Conservation (phyloP, 176 grass and related monocot genomes). For the Saccharum spontaneum region DNA sequence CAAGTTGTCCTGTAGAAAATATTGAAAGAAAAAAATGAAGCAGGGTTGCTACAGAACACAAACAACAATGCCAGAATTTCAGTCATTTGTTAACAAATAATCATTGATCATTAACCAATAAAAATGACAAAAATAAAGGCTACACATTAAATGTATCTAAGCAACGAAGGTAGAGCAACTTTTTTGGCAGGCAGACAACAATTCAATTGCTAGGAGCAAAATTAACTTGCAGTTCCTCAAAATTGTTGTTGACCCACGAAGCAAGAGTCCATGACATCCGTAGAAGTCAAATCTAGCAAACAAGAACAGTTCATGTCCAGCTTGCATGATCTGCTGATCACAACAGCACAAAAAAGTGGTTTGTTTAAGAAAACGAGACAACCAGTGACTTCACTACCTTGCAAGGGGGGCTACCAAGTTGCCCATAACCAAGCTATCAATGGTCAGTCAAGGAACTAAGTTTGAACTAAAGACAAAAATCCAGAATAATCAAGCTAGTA, state of each 20-base stretch:
- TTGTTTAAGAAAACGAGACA: background rate
- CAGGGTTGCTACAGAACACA: background rate
- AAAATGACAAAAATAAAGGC: background rate
- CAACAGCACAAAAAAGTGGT: background rate
- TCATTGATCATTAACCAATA: background rate
- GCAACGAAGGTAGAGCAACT: background rate
- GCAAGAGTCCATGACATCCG: background rate
- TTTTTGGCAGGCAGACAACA: background rate
- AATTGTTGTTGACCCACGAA: background rate
- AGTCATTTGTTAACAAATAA: background rate
- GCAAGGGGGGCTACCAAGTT: background rate
- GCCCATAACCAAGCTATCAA: background rate
- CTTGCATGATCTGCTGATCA: background rate
- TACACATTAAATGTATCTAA: conserved; percentile 2
- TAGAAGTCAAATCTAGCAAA: background rate
- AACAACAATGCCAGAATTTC: conserved; percentile 3
- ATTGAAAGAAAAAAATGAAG: conserved; percentile 27
- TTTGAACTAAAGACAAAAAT: conserved; percentile 5
- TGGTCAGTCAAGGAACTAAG: background rate
- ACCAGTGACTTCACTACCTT: background rate
- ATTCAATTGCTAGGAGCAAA: background rate
- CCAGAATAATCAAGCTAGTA: background rate
- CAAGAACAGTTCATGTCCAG: conserved; percentile 1
- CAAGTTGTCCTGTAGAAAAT: conserved; percentile 77
- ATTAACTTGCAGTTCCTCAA: background rate